Evolutionary conservation across 2,329 filamentous ascomycete genomes (phyloP), one percentile per base, ranked within the genome.

Genomic region (Pseudogymnoascus sp.): DNA sequence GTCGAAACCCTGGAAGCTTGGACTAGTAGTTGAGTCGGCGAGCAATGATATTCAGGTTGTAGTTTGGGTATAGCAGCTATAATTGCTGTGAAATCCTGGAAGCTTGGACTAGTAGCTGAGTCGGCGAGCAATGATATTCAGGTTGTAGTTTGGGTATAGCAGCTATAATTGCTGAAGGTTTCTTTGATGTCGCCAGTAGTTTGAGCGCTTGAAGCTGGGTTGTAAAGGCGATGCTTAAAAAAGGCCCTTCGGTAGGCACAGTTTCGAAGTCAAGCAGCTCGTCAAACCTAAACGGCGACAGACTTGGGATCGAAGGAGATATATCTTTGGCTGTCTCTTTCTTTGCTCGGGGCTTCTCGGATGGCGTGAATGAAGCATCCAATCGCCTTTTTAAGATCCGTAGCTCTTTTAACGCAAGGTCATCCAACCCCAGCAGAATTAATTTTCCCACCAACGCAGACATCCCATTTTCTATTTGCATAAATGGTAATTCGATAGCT

Each of bases 391-490:
- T 91, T 66, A 92, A 72, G 10, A 86, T 75, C 41, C 83, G 78
- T 63, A 92, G 72, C 69, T 92, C 89, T 69, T 85, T 89, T 43
- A 85, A 74, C 0, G 90, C 89, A 63, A 87, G 77, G n/a, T 85
- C 83, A 52, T 88, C 82, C 60, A 92, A 73, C 1, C 84, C 83
- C 58, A 91, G 77, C 0, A 78, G 76, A 12, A 91, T 75, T 1
- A 92, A 77, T 70, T 86, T 90, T 39, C 83, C 82, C 39, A 88
- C 74, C 61, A 92, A 79, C 0, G 86, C 84, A 14, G 88, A 83
- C 80, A 90, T 89, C 61, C 89, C 90, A 64, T 80, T 85, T 71
- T 92, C 90, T 3, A 92, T 73, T 70, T 92, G 88, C 39, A 89
- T 75, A 49, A 83, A 80, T 1, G 84, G 80, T n/a, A 86, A 76